Evolutionary conservation across 208 protist species (phyloP), one percentile per base, ranked within the genome.

Genomic region (Polymyxa betae): DNA sequence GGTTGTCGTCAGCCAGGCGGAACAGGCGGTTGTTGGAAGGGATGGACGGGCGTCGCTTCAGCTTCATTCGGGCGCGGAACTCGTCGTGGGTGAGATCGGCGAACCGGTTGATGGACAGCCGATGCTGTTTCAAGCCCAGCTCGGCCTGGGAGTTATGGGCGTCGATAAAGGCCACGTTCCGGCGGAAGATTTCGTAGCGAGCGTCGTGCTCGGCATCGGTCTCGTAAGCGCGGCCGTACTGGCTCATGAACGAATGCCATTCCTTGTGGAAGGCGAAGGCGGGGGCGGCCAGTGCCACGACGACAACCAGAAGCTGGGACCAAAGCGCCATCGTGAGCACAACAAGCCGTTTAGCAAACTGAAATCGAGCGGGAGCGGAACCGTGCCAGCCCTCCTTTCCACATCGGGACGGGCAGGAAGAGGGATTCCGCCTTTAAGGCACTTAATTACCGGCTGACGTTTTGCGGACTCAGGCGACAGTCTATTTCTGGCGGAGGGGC

Each of bases 151-250:
- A 0, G 66, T 91, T 91, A 38, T 91, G 89, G 38, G 77, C 41
- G 5, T 91, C n/a, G 66, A 91, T 91, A 38, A 46, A 12, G 0
- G 0, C 54, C 10, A 92, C 54, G 44, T 92, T 92, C 41, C 64
- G 38, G 45, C 90, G 89, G 87, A 92, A 92, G 16, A 91, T 89
- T 20, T 87, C 87, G 44, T 54, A 92, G 32, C 72, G 72, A 20
- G n/a, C 5, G 12, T 82, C 72, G n/a, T 82, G 72, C n/a, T 82
- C 72, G 12, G 5, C 49, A 45, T 82, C 72, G n/a, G 5, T 43
- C 35, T 82, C 40, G n/a, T 82, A 82, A 35, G 40, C n/a, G 5
- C 35, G 5, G 24, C 49, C 49, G 24, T 29, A 60, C 49, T 24
- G 49, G 24, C 12, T 60, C 49, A 60, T 24, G 49, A 60, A 60